Evolutionary conservation across 495 filamentous ascomycete genomes (phyloP), one percentile per base, ranked within the genome.

Genomic region (Beverwykella pulmonaria): DNA sequence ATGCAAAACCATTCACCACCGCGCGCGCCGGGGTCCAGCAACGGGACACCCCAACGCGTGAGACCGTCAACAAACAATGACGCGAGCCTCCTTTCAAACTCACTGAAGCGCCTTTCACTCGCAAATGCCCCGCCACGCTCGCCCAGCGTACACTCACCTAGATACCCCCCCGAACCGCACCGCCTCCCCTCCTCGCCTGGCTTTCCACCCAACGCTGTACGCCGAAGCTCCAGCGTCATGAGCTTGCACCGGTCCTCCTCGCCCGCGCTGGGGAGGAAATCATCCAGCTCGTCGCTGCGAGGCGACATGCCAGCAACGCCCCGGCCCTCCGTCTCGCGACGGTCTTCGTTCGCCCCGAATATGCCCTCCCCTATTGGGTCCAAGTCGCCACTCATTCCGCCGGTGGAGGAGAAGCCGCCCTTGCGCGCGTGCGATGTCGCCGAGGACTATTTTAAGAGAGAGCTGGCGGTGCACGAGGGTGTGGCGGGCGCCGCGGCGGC

Each of bases 351-450:
- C 74, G 78, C 79, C 69, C 78, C 81, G 53, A 73, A 73, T 30
- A 79, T 78, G 22, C 71, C 77, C 25, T 71, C 75, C 0, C 72
- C 70, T 17, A 65, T 69, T 73, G 53, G 69, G 63, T 53, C 53
- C 72, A 60, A 78, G 78, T 49, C 76, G 72, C 65, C 74, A 59
- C 60, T 67, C 55, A 39, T 59, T 12, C 75, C 78, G 46, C 79
- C 80, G 30, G 65, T 71, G 10, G 75, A 75, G n/a, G 79, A 78
- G 65, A 79, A 74, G 34, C 76, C 79, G 0, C 66, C 75, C 12
- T 77, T 82, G 0, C 93, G 89, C 3, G 83, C 91, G 48, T 80
- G 82, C 36, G 86, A 86, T 22, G 82, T 96, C 30, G 92, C 92
- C 1, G 83, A 78, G 17, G 83, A 83, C 1, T 83, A 88, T 73